Evolutionary conservation across 345 rosid genomes (phyloP).

Genomic region (Rhodomyrtus tomentosa): DNA sequence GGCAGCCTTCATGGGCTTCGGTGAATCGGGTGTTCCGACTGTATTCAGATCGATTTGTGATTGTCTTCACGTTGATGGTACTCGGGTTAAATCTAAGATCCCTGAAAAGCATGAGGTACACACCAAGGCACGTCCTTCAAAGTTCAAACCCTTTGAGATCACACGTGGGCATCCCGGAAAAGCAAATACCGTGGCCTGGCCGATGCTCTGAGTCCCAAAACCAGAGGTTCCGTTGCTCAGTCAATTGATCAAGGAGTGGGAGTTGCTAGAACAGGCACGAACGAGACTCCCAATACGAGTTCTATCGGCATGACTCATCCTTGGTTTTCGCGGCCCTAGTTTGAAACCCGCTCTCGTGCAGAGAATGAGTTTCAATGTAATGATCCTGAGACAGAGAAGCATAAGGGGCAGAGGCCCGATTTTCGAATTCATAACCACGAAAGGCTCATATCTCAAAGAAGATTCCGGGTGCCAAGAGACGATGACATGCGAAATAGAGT

Average conservation of each 20-base stretch:
- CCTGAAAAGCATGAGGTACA: too few species aligned
- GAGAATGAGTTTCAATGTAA: not conserved
- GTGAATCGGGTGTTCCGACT: too few species aligned
- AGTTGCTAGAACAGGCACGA: not conserved
- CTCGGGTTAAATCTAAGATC: too few species aligned
- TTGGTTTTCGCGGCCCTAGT: not conserved
- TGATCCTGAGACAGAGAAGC: not conserved
- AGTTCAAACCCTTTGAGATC: too few species aligned
- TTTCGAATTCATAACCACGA: too few species aligned
- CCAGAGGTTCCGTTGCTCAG: not conserved
- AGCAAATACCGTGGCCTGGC: not conserved
- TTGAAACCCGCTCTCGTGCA: not conserved
- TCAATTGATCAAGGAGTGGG: not conserved
- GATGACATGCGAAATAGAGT: not conserved
- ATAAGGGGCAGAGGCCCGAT: not conserved
- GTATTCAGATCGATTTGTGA: too few species aligned
- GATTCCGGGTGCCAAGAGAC: not conserved
- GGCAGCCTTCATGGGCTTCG: too few species aligned
- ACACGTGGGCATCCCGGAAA: not conserved
- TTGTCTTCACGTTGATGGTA: too few species aligned
- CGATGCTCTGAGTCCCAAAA: not conserved
- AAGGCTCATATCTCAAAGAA: not conserved
- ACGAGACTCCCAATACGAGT: not conserved
- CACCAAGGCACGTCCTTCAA: too few species aligned
- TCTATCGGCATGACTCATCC: not conserved